These are phyloP conservation scores for Datura wrightii DNA, from an alignment of 257 asterid species.

Conservation along the genomic window DNA sequence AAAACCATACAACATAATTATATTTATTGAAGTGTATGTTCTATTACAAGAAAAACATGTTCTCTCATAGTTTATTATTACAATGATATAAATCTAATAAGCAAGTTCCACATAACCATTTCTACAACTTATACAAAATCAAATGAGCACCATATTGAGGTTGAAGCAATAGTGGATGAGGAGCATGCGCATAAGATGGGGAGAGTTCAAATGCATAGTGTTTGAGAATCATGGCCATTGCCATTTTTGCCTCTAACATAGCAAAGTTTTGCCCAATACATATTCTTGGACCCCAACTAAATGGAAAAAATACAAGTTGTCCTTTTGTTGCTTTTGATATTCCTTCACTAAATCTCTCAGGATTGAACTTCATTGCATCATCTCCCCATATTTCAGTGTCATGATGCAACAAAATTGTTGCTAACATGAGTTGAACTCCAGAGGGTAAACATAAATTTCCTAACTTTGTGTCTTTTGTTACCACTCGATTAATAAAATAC, in stretches of 20 bases:
- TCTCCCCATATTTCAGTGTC: slow-evolving; percentile 38
- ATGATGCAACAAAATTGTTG: slow-evolving; percentile 34
- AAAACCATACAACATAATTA: neutral
- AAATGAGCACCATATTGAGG: slow-evolving; percentile 43
- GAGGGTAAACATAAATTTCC: slow-evolving; percentile 26
- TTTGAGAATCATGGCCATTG: slow-evolving; percentile 27
- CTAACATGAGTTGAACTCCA: slow-evolving; percentile 21
- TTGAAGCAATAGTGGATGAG: slow-evolving; percentile 20
- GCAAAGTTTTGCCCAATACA: slow-evolving; percentile 37
- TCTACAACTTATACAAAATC: slow-evolving; percentile 32
- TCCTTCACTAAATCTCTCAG: slow-evolving; percentile 42
- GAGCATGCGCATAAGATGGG: slow-evolving; percentile 40
- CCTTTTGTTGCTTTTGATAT: slow-evolving; percentile 39
- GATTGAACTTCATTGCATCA: slow-evolving; percentile 42
- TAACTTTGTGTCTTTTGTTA: slow-evolving; percentile 23
- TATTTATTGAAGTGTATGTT: neutral
- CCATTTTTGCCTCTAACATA: slow-evolving; percentile 35
- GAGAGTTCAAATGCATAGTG: slow-evolving; percentile 34
- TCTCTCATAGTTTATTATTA: neutral
- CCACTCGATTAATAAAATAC: slow-evolving; percentile 18
- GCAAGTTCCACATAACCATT: neutral
- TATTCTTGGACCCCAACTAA: slow-evolving; percentile 39
- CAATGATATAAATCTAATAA: neutral
- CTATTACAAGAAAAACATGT: neutral
- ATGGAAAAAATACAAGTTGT: slow-evolving; percentile 30